A percentile compares a stretch with the other conserved stretches of the same genome.
Evolutionary conservation across 2,329 filamentous ascomycete species (phyloP).

Genomic region (Tolypocladium sp.): DNA sequence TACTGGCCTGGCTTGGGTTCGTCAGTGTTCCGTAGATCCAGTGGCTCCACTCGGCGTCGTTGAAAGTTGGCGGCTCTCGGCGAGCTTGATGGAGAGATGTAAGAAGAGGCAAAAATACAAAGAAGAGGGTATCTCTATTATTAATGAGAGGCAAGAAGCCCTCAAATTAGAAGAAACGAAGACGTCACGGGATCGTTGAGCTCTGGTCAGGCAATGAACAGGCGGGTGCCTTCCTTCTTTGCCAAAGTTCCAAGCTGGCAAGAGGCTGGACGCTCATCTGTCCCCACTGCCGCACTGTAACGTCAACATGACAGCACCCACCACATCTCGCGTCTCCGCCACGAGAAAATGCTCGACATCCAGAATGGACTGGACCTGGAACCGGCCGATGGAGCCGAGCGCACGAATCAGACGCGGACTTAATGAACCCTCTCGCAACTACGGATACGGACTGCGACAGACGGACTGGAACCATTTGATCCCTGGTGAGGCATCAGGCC

Average conservation of each 20-base stretch:
- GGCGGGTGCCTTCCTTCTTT: neutral
- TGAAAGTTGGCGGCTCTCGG: neutral
- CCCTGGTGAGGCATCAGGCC: too few relatives aligned
- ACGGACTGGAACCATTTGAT: too few relatives aligned
- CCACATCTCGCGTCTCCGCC: neutral
- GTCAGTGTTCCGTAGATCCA: neutral
- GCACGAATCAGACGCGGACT: neutral
- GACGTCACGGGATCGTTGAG: neutral
- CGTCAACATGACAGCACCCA: constrained; percentile 1
- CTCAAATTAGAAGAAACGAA: neutral
- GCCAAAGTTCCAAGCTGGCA: neutral
- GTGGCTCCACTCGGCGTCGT: neutral
- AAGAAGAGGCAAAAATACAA: neutral
- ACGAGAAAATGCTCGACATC: neutral
- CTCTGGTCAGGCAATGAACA: neutral
- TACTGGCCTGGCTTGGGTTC: neutral
- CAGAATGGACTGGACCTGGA: neutral
- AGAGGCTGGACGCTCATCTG: neutral
- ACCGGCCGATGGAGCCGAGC: neutral
- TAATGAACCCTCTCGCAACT: neutral
- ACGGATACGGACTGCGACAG: too few relatives aligned
- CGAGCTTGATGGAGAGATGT: neutral
- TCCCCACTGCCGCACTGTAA: neutral
- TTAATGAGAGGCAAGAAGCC: neutral
- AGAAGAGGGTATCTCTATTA: neutral